Evolutionary conservation across 1,284 basidiomycete species (phyloP).

Genomic region (Ustilago shanxiensis): DNA sequence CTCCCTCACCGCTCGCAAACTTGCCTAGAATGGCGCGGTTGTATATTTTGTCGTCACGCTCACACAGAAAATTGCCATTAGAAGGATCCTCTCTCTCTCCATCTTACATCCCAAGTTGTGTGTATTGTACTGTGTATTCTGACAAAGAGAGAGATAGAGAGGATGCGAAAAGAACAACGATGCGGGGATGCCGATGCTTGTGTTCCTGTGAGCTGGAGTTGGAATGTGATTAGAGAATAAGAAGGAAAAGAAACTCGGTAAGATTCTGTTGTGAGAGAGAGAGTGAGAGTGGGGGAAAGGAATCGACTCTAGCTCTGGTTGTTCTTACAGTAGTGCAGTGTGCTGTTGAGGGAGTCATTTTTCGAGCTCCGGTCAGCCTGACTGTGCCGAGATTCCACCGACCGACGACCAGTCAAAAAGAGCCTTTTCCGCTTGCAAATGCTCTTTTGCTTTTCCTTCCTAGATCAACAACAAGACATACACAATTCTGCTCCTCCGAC

Average conservation of each 20-base stretch:
- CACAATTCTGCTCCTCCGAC: no score
- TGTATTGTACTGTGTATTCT: neutral
- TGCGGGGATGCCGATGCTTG: no score
- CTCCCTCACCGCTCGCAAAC: conserved; percentile 1
- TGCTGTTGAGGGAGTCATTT: neutral
- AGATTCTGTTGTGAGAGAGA: conserved; percentile 8
- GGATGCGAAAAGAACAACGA: no score
- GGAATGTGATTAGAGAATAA: no score
- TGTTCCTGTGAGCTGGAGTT: neutral
- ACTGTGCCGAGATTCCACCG: conserved; percentile 37
- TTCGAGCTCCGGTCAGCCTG: conserved; percentile 28
- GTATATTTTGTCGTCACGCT: conserved; percentile 27
- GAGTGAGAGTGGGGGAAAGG: neutral
- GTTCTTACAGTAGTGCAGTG: no score
- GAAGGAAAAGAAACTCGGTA: conserved; percentile 20
- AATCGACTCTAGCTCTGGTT: no score
- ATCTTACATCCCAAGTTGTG: no score
- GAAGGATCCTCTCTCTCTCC: conserved; percentile 16
- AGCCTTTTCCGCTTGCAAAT: no score
- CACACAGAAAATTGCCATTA: conserved; percentile 11
- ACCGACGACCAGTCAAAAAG: conserved; percentile 4
- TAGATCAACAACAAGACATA: no score
- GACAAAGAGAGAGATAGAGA: neutral
- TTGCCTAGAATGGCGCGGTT: conserved; percentile 6
- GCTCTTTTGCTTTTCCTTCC: no score